Evolutionary conservation across 2,329 filamentous ascomycete genomes (phyloP).

Genomic region (Fusarium pininemorale): DNA sequence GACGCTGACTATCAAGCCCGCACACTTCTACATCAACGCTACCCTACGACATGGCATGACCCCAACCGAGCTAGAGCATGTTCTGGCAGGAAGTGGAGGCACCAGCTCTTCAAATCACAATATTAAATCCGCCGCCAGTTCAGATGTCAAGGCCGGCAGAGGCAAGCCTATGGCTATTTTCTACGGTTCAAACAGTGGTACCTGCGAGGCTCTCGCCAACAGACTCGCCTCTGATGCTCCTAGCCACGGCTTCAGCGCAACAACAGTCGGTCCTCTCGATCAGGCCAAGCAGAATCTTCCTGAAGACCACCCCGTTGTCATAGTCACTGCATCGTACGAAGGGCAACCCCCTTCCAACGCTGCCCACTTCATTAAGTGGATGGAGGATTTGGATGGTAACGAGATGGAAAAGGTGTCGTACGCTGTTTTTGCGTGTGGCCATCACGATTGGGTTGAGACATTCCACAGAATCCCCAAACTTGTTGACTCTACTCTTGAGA

Average conservation of each 20-base stretch:
- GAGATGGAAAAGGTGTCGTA: constrained; percentile 67
- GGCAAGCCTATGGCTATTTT: constrained; percentile 68
- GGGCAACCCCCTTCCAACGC: constrained; percentile 80
- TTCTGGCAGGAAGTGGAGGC: constrained; percentile 45
- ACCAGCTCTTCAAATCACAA: constrained; percentile 8
- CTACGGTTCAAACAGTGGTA: constrained; percentile 79
- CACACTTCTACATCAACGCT: constrained; percentile 70
- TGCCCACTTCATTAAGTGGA: constrained; percentile 72
- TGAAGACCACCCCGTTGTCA: constrained; percentile 67
- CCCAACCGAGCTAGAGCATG: constrained; percentile 57
- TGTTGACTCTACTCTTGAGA: constrained; percentile 62
- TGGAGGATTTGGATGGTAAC: constrained; percentile 58
- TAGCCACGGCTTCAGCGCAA: constrained; percentile 66
- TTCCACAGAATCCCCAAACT: constrained; percentile 74
- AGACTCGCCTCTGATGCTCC: constrained; percentile 67
- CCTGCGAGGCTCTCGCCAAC: constrained; percentile 76
- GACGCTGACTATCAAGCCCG: constrained; percentile 70
- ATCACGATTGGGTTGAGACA: constrained; percentile 66
- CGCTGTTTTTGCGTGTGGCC: constrained; percentile 75
- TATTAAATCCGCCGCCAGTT: not conserved
- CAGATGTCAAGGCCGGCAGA: not conserved
- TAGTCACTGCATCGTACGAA: constrained; percentile 78
- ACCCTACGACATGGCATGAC: constrained; percentile 60
- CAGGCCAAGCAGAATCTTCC: constrained; percentile 68
- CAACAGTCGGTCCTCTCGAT: constrained; percentile 66